Percentiles rank a stretch among this genome's conserved stretches.
Evolutionary conservation across 768 basidiomycete genomes (phyloP).

Genomic region (Peribolospora kevripleyi): DNA sequence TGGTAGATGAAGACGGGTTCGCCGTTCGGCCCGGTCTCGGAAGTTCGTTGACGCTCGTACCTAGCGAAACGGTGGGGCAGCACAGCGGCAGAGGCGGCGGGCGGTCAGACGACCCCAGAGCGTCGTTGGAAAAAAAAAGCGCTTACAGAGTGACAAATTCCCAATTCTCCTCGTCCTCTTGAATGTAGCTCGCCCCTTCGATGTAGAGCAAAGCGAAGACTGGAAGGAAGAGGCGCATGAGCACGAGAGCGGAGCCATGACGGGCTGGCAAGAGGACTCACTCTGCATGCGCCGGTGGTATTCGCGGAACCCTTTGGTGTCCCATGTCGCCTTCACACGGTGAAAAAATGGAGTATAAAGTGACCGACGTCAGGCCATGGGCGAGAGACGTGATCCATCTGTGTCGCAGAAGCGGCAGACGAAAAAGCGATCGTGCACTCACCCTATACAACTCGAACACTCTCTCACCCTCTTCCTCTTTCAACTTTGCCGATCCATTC

Average conservation of each 20-base stretch:
- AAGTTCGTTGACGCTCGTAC: conserved; percentile 58
- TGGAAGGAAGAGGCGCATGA: too few species aligned
- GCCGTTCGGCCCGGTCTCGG: conserved; percentile 14
- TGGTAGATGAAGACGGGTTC: conserved; percentile 45
- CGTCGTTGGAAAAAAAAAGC: neutral
- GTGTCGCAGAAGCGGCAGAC: neutral
- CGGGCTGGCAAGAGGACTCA: too few species aligned
- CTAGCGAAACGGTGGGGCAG: conserved; percentile 20
- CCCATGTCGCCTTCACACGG: conserved; percentile 42
- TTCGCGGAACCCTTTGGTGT: conserved; percentile 66
- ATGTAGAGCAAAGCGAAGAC: conserved; percentile 82
- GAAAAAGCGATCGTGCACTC: conserved; percentile 16
- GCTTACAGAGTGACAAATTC: conserved; percentile 68
- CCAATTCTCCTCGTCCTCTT: conserved; percentile 81
- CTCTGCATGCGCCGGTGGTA: conserved; percentile 73
- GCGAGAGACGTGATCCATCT: neutral
- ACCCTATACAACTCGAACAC: conserved; percentile 81
- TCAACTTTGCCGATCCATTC: conserved; percentile 7
- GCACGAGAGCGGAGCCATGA: too few species aligned
- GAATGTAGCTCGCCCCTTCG: conserved; percentile 83
- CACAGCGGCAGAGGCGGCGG: neutral
- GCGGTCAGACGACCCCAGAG: neutral
- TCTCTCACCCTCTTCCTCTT: conserved; percentile 36
- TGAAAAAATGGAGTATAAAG: neutral
- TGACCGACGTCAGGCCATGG: neutral